Evolutionary conservation across 352 stramenopile genomes (phyloP).

Genomic region (Phytophthora quininea): DNA sequence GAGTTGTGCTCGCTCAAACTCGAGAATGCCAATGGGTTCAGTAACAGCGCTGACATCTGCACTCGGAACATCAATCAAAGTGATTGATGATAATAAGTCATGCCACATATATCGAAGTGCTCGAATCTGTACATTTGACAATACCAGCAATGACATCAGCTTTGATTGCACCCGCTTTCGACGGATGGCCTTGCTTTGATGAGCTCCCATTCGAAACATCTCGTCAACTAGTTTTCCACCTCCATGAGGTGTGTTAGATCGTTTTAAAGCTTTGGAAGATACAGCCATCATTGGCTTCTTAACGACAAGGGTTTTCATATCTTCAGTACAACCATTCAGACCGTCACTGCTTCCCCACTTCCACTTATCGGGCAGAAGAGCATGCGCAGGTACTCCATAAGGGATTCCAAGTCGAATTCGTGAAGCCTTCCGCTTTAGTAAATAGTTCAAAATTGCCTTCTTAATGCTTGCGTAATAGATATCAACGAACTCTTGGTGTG

Average conservation of each 20-base stretch:
- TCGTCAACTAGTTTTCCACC: neutral
- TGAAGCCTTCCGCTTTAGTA: constrained; percentile 51
- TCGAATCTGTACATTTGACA: constrained; percentile 56
- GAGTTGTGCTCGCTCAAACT: constrained; percentile 65
- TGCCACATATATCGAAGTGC: constrained; percentile 67
- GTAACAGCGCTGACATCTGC: constrained; percentile 26
- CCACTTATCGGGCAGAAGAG: constrained; percentile 56
- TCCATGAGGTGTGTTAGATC: neutral
- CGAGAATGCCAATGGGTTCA: constrained; percentile 45
- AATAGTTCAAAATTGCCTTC: constrained; percentile 80
- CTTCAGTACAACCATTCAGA: constrained; percentile 52
- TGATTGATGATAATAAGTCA: constrained; percentile 50
- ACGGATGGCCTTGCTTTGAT: constrained; percentile 27
- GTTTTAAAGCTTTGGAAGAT: neutral
- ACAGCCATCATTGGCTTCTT: neutral
- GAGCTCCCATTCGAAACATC: neutral
- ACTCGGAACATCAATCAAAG: constrained; percentile 56
- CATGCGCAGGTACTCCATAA: constrained; percentile 50
- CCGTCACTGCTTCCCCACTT: constrained; percentile 67
- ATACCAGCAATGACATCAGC: constrained; percentile 48
- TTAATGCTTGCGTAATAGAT: constrained; percentile 76
- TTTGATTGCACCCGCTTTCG: constrained; percentile 51
- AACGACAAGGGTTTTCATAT: constrained; percentile 52
- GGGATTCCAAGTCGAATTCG: constrained; percentile 56
- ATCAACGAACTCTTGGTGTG: constrained; percentile 51